Evolutionary conservation across 805 yeast genomes (phyloP), one percentile per base, ranked within the genome.

Genomic region (Metschnikowia continentalis): DNA sequence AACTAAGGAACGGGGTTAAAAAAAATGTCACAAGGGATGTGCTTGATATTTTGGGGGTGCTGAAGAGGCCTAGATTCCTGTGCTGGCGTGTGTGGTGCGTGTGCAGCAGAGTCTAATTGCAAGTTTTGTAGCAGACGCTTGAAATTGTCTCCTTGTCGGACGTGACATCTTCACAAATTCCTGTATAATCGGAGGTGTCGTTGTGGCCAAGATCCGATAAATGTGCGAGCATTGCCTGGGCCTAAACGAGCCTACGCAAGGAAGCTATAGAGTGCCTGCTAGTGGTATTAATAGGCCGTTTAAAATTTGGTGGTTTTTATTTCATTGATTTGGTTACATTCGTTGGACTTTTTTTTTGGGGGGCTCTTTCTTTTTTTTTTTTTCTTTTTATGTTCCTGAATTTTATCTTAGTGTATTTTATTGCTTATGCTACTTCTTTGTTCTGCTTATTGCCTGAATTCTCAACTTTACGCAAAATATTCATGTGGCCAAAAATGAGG

Each of bases 141-240:
- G 41, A 44, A 36, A 15, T 44, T 32, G 35, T 13, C 33, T 35
- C 40, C 40, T 23, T 30, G 39, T 35, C 37, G 55, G 55, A 53
- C 55, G 55, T 53, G 55, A 52, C 50, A 20, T 46, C 48, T 46
- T 44, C 55, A 49, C 42, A 32, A 53, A 43, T 30, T 53, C 44
- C 50, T 53, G 55, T 50, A 47, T 37, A 49, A 3, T 22, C 40
- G 8, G 15, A 39, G 14, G 19, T 35, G 23, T 44, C 33, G 40
- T 33, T 44, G 22, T 17, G 41, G 26, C 20, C 46, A 35, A 17
- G 39, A 35, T 35, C 13, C 41, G 41, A 15, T 22, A 15, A 22
- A 35, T 39, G 41, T 4, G 47, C 47, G 47, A 39, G 36, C 46
- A 30, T 17, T 35, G 38, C 19, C 38, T n/a, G 43, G 35, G 15